Conservation (phyloP, 2,329 filamentous ascomycete genomes). For the Microdochium paspali region DNA sequence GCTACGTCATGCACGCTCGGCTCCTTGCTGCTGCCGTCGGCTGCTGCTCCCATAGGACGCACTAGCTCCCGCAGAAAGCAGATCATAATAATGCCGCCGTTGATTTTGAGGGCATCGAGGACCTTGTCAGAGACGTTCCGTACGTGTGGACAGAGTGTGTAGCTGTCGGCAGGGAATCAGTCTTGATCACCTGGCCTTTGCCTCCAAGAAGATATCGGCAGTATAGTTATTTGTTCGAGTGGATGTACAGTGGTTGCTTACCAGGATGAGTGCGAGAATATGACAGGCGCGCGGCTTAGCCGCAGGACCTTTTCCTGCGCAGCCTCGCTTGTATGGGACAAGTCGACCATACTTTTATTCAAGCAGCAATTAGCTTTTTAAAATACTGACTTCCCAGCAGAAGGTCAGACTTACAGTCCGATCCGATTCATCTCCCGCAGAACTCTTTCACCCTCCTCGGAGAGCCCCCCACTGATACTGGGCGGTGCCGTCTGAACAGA, state of each 20-base stretch:
- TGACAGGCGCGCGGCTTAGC: conserved; percentile 15
- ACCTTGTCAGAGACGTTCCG: conserved; percentile 31
- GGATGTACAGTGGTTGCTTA: too few species aligned
- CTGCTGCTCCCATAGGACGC: too few species aligned
- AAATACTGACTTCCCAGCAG: background rate
- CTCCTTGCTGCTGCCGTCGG: conserved; percentile 5
- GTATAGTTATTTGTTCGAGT: too few species aligned
- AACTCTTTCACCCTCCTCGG: too few species aligned
- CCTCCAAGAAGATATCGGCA: too few species aligned
- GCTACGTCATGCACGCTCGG: conserved; percentile 20
- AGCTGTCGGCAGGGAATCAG: too few species aligned
- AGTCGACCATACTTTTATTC: conserved; percentile 19
- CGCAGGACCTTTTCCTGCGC: conserved; percentile 12
- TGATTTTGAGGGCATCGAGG: conserved; percentile 20
- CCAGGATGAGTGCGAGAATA: conserved; percentile 24
- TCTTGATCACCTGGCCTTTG: conserved; percentile 13
- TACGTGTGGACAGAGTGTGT: too few species aligned
- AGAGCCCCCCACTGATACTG: too few species aligned
- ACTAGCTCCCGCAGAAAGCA: conserved; percentile 21
- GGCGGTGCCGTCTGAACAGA: too few species aligned
- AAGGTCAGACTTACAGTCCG: conserved; percentile 9
- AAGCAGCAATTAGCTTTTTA: background rate
- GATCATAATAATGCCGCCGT: conserved; percentile 29
- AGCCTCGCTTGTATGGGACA: conserved; percentile 18
- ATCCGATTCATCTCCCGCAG: conserved; percentile 28